These are phyloP conservation scores for Boechera stricta DNA, from an alignment of 345 rosid species.

Conservation along the genomic window DNA sequence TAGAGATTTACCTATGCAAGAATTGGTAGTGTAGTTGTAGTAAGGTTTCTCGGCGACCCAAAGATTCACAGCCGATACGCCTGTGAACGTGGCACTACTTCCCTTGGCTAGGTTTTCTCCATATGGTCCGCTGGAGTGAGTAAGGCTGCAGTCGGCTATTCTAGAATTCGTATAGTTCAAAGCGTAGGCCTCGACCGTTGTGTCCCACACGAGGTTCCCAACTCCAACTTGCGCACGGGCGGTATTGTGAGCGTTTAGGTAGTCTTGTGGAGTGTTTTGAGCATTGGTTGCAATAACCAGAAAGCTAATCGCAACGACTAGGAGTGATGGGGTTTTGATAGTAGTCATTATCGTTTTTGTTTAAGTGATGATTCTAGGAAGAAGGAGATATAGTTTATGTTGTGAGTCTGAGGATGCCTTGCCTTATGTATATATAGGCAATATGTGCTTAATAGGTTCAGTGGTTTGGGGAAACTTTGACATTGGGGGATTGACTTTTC, in stretches of 20 bases:
- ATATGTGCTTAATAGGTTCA: not conserved
- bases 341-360: constrained; percentile 3
- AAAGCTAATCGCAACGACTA: constrained; percentile 28
- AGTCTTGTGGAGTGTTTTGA: constrained; percentile 53
- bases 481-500: constrained; percentile 33
- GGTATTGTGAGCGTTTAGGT: constrained; percentile 51
- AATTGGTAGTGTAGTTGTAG: constrained; percentile 53
- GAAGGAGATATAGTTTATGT: not conserved
- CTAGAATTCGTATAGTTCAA: constrained; percentile 46
- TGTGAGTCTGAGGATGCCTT: not conserved
- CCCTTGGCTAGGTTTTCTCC: constrained; percentile 71
- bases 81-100: constrained; percentile 47
- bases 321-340: constrained; percentile 17
- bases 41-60: constrained; percentile 63
- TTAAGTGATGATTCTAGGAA: not conserved
- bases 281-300: constrained; percentile 25
- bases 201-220: constrained; percentile 53
- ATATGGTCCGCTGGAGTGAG: constrained; percentile 57
- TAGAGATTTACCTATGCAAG: constrained; percentile 44
- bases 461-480: constrained; percentile 23
- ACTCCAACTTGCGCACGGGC: constrained; percentile 55
- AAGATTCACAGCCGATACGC: constrained; percentile 49
- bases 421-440: constrained; percentile 18
- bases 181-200: constrained; percentile 50
- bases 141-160: constrained; percentile 50